Evolutionary conservation across 495 filamentous ascomycete species (phyloP).

Genomic region (Bacidia gigantensis): DNA sequence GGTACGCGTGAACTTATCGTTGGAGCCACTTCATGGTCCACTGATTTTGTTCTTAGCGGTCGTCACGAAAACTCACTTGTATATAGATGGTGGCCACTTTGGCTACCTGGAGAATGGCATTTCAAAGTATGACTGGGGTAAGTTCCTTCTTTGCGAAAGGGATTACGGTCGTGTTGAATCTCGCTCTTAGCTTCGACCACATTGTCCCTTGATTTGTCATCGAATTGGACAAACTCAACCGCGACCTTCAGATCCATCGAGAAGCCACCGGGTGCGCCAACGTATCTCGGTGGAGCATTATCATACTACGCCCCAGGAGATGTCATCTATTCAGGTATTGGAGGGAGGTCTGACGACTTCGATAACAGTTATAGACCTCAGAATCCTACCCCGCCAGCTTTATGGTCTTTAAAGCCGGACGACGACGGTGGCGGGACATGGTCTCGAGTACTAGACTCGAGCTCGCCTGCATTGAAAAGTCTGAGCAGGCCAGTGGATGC

Average conservation of each 20-base stretch:
- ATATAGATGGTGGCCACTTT: slow-evolving; percentile 15
- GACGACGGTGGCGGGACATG: slow-evolving; percentile 11
- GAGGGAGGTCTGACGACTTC: slow-evolving; percentile 1
- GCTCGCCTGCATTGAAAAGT: background rate
- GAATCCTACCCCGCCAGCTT: background rate
- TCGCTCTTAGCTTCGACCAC: slow-evolving; percentile 3
- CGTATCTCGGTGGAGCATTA: slow-evolving; percentile 1
- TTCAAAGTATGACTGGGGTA: slow-evolving; percentile 5
- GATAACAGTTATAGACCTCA: background rate
- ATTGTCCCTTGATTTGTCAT: slow-evolving; percentile 15
- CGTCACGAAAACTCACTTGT: slow-evolving; percentile 9
- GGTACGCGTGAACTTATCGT: background rate
- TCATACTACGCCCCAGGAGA: slow-evolving; percentile 8
- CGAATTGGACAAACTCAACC: slow-evolving; percentile 10
- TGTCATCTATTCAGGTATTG: slow-evolving; percentile 9
- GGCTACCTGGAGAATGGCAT: slow-evolving; percentile 6
- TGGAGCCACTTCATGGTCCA: background rate
- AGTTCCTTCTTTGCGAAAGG: background rate
- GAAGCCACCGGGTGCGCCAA: slow-evolving; percentile 5
- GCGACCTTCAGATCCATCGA: slow-evolving; percentile 6
- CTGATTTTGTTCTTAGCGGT: slow-evolving; percentile 2
- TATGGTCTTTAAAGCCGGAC: slow-evolving; percentile 16
- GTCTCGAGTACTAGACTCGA: background rate
- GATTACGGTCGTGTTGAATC: background rate
- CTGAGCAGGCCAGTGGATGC: background rate